Conservation (phyloP, 371 early-diverging fungal species). For the Coemansia sp. region DNA sequence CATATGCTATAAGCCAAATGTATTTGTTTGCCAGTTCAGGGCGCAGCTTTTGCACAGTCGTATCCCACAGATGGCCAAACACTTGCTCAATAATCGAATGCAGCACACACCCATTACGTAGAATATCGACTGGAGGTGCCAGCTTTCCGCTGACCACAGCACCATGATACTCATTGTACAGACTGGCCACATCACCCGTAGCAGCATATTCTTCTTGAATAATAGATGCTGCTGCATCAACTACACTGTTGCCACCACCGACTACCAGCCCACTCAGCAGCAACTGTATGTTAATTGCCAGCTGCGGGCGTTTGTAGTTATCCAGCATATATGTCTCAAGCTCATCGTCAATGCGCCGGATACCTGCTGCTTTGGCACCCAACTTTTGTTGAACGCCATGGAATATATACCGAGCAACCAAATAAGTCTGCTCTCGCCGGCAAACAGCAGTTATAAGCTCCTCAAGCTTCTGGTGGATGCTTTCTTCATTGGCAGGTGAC, state of each 20-base stretch:
- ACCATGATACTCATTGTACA: slow-evolving; percentile 46
- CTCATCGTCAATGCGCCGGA: slow-evolving; percentile 61
- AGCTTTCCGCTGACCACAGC: slow-evolving; percentile 44
- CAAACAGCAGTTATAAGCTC: slow-evolving; percentile 55
- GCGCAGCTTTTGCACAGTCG: slow-evolving; percentile 47
- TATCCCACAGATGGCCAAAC: slow-evolving; percentile 50
- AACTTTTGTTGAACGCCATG: slow-evolving; percentile 55
- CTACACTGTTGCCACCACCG: slow-evolving; percentile 48
- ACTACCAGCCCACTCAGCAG: slow-evolving; percentile 55
- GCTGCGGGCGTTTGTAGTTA: slow-evolving; percentile 54
- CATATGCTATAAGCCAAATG: slow-evolving; percentile 60
- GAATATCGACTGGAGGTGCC: slow-evolving; percentile 55
- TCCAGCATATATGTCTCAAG: slow-evolving; percentile 57
- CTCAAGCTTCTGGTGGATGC: slow-evolving; percentile 52
- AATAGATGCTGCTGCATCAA: slow-evolving; percentile 60
- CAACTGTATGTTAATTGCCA: slow-evolving; percentile 58
- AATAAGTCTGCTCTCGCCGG: slow-evolving; percentile 67
- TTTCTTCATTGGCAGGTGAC: slow-evolving; percentile 58
- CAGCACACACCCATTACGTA: slow-evolving; percentile 63
- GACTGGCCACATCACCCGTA: slow-evolving; percentile 63
- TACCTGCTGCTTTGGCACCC: slow-evolving; percentile 51
- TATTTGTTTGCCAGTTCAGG: slow-evolving; percentile 60
- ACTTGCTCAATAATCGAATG: slow-evolving; percentile 50
- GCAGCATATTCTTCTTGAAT: slow-evolving; percentile 57
- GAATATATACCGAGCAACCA: slow-evolving; percentile 63